A percentile compares a stretch with the other conserved stretches of the same genome.
Conservation (phyloP, 305 asterid species). For the Fraxinus dipetala region DNA sequence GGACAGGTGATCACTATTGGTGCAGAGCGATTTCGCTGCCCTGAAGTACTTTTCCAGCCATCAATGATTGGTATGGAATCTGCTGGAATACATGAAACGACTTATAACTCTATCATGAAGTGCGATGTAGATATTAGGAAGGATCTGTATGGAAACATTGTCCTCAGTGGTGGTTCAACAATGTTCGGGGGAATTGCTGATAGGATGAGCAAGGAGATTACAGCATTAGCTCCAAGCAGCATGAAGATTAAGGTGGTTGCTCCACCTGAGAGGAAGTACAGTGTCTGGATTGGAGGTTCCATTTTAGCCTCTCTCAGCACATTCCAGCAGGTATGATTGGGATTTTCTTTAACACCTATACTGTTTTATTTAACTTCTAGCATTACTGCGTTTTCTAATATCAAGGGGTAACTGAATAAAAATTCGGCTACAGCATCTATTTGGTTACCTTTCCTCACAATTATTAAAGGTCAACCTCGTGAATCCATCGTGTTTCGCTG, state of each 20-base stretch:
- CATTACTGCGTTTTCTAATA: background rate
- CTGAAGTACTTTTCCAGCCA: slow-evolving; percentile 88
- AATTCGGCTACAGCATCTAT: background rate
- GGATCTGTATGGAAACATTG: slow-evolving; percentile 70
- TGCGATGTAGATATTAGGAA: slow-evolving; percentile 69
- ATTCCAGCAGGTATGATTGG: slow-evolving; percentile 49
- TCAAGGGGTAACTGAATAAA: background rate
- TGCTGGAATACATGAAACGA: slow-evolving; percentile 76
- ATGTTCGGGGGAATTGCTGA: slow-evolving; percentile 55
- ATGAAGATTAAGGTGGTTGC: slow-evolving; percentile 59
- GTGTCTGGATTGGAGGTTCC: slow-evolving; percentile 57
- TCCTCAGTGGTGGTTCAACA: slow-evolving; percentile 68
- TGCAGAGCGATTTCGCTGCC: slow-evolving; percentile 70
- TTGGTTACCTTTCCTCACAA: background rate
- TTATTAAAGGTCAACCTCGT: background rate
- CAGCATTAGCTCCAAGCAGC: slow-evolving; percentile 58
- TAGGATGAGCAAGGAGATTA: slow-evolving; percentile 59
- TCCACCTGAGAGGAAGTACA: slow-evolving; percentile 51
- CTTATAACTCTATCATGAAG: slow-evolving; percentile 70
- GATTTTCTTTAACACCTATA: background rate
- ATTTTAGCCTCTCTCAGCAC: slow-evolving; percentile 58
- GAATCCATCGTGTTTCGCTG: background rate
- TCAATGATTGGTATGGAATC: slow-evolving; percentile 82
- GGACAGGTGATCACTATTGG: slow-evolving; percentile 85
- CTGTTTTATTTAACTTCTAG: background rate